Evolutionary conservation across 83 land plant genomes (phyloP).

Genomic region (Picea engelmannii): DNA sequence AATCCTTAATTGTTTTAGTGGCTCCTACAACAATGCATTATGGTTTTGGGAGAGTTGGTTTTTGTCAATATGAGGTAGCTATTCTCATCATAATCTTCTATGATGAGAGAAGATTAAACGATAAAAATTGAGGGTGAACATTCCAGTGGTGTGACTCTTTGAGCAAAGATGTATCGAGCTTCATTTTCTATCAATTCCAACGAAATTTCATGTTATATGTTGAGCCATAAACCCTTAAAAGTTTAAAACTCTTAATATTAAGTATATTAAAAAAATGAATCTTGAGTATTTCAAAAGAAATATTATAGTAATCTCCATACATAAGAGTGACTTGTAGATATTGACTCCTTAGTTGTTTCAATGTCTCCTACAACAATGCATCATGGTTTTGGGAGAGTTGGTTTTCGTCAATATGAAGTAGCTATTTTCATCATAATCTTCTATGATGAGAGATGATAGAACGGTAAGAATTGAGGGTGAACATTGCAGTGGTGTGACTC

Average conservation of each 20-base stretch:
- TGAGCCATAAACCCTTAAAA: neutral
- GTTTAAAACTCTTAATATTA: too few relatives aligned
- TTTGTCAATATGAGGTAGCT: neutral
- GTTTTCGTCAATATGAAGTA: neutral
- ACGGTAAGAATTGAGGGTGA: slow-evolving; percentile 1
- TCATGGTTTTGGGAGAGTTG: neutral
- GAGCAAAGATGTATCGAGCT: slow-evolving; percentile 1
- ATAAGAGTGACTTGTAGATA: neutral
- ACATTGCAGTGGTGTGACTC: neutral
- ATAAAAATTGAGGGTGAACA: slow-evolving; percentile 2
- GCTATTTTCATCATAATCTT: neutral
- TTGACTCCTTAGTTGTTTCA: neutral
- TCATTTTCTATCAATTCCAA: neutral
- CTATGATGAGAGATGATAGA: too few relatives aligned
- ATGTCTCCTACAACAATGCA: neutral
- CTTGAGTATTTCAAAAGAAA: too few relatives aligned
- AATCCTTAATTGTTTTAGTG: neutral
- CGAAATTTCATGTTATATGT: neutral
- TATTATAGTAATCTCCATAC: too few relatives aligned
- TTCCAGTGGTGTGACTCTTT: neutral
- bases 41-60: neutral
- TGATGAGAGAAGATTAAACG: too few relatives aligned
- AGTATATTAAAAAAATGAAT: too few relatives aligned
- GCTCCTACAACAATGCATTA: neutral
- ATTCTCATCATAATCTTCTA: neutral